Base-by-base conservation (phyloP, 495 filamentous ascomycete species). In the Penicillium argentinense region DNA sequence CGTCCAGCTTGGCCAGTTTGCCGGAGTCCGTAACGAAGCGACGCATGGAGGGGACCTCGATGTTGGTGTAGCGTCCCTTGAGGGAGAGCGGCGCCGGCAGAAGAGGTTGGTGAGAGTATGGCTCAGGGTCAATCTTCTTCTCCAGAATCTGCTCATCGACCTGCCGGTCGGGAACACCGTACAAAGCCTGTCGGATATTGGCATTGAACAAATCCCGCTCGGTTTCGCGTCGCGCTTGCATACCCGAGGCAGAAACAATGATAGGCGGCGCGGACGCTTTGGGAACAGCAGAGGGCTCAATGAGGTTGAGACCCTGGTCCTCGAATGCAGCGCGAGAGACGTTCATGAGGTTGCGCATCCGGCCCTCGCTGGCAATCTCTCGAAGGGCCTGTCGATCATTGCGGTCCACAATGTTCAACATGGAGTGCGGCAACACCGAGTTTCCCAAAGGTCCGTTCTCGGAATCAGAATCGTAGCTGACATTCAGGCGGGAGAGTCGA, bases 11-110 rank as follows among this genome's bases (percentile, higher is more conserved):
- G 25, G 89, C 89, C 39, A 99, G 79, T 66, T 99, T 99, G 53
- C 93, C 93, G 11, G 90, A 96, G 62, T 97, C 93, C 4, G 91
- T 97, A 41, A 99, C 93, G 62, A 99, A 97, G 54, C 95, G 91
- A 28, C 86, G 84, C 93, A 99, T 99, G n/a, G 89, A 96, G 0
- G 93, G 93, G 23, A 97, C 91, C 51, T 85, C 81, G 56, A 99
- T 95, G 58, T 89, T 84, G 24, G 87, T 95, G 68, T 89, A 97
- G 21, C 87, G 82, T 42, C 79, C 76, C 67, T 91, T 92, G 56
- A 83, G 76, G 17, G 87, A 88, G 24, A 85, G 79, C 6, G 93
- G 91, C 12, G 73, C 64, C 24, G 93, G 91, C 3, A 96, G 73
- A 61, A 89, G 77, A 4, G 73, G 60, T 7, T 76, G 70, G 5